Percentiles rank a stretch among this genome's conserved stretches.
Conservation (phyloP, 305 asterid species). For the Fraxinus dipetala region DNA sequence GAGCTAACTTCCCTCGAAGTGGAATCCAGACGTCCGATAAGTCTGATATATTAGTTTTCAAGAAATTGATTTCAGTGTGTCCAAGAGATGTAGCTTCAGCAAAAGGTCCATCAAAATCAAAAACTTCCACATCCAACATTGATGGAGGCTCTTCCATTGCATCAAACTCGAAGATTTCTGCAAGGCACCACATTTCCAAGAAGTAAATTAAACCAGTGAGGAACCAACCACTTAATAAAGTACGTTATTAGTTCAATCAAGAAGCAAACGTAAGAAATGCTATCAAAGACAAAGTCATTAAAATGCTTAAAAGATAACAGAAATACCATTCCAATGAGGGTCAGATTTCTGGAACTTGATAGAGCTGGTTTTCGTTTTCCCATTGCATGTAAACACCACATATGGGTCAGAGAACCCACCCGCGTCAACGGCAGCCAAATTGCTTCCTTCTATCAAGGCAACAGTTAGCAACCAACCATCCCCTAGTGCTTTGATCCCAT, state of each 20-base stretch:
- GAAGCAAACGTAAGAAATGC: not conserved
- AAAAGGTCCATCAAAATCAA: slow-evolving; percentile 89
- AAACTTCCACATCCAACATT: slow-evolving; percentile 78
- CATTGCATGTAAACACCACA: slow-evolving; percentile 91
- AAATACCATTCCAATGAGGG: slow-evolving; percentile 86
- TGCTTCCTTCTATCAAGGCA: slow-evolving; percentile 83
- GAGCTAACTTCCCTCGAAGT: slow-evolving; percentile 86
- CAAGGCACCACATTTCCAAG: not conserved
- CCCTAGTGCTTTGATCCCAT: slow-evolving; percentile 90
- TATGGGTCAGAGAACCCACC: slow-evolving; percentile 91
- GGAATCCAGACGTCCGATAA: slow-evolving; percentile 88
- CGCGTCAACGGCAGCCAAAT: slow-evolving; percentile 77
- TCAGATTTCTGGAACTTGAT: slow-evolving; percentile 81
- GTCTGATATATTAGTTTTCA: slow-evolving; percentile 56
- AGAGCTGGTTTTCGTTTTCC: slow-evolving; percentile 81
- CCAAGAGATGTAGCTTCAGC: slow-evolving; percentile 90
- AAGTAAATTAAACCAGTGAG: not conserved
- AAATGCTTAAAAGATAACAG: not conserved
- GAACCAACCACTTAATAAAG: not conserved
- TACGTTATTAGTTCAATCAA: no score
- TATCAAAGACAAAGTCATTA: no score
- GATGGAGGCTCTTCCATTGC: slow-evolving; percentile 98
- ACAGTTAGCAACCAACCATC: slow-evolving; percentile 93
- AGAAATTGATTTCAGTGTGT: slow-evolving; percentile 14
- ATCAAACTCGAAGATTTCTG: slow-evolving; percentile 70